A percentile compares a stretch with the other conserved stretches of the same genome.
Evolutionary conservation across 2,329 filamentous ascomycete species (phyloP).

Genomic region (Cytospora piceae): DNA sequence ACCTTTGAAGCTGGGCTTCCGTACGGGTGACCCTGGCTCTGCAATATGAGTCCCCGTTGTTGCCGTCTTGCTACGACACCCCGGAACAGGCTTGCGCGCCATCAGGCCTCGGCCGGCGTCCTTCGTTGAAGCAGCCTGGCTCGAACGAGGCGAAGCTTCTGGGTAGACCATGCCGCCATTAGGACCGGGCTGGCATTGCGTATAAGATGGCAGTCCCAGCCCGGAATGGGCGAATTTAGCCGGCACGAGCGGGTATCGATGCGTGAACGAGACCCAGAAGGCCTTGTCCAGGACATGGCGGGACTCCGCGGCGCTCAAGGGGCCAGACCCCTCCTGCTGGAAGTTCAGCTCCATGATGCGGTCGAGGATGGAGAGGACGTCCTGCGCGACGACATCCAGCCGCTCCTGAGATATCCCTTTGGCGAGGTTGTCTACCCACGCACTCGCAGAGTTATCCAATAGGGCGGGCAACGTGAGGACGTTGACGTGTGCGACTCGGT

Average conservation of each 20-base stretch:
- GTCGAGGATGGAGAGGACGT: conserved; percentile 43
- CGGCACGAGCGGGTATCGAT: conserved; percentile 34
- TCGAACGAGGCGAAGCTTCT: neutral
- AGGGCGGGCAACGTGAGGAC: conserved; percentile 43
- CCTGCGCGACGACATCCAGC: conserved; percentile 35
- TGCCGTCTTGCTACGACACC: neutral
- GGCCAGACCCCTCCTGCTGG: conserved; percentile 30
- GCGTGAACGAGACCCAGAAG: conserved; percentile 35
- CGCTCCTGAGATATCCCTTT: conserved; percentile 20
- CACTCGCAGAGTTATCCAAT: conserved; percentile 41
- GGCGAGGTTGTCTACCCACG: conserved; percentile 38
- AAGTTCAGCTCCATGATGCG: conserved; percentile 35
- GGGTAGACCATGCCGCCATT: conserved; percentile 34
- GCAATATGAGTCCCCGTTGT: neutral
- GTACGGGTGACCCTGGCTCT: neutral
- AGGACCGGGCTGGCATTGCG: neutral
- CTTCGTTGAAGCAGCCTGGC: neutral
- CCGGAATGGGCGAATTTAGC: conserved; percentile 39
- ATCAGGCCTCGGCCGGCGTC: conserved; percentile 11
- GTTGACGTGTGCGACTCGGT: neutral
- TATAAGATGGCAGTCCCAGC: conserved; percentile 28
- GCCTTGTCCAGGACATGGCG: conserved; percentile 27
- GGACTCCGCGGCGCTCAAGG: conserved; percentile 24
- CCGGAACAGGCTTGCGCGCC: neutral
- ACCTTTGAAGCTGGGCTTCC: neutral